A percentile compares a stretch with the other conserved stretches of the same genome.
phyloP scores from a whole-genome alignment of 2,329 filamentous ascomycete species.

The Colletotrichum eremochloae region DNA sequence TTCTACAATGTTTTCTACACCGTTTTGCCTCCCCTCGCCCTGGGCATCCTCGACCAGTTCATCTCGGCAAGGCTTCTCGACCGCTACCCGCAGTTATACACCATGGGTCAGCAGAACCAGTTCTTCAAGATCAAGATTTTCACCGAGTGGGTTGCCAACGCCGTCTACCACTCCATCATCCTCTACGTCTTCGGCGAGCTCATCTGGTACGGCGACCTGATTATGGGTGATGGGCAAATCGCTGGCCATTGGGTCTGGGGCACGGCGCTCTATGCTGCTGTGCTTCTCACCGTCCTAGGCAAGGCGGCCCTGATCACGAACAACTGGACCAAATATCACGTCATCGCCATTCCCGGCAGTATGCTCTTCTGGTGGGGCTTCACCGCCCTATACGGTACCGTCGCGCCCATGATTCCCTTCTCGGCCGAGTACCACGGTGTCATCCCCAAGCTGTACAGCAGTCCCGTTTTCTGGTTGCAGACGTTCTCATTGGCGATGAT shows the following conservation, averaged over 20 bases:
- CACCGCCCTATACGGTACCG: constrained; percentile 86
- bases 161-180: constrained; percentile 94
- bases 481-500: constrained; percentile 82
- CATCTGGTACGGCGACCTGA: constrained; percentile 86
- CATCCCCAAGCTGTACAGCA: constrained; percentile 82
- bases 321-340: constrained; percentile 98
- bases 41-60: constrained; percentile 98
- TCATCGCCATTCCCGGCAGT: constrained; percentile 94
- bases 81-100: constrained; percentile 95
- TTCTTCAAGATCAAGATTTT: constrained; percentile 97
- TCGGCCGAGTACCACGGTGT: constrained; percentile 89
- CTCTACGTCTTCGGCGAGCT: constrained; percentile 88
- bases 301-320: constrained; percentile 96
- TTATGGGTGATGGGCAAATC: constrained; percentile 81
- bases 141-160: constrained; percentile 91
- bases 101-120: constrained; percentile 89
- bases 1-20: constrained; percentile 99
- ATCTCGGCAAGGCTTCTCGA: constrained; percentile 94
- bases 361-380: constrained; percentile 93
- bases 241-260: constrained; percentile 99
- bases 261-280: constrained; percentile 91
- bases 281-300: constrained; percentile 91
- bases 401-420: constrained; percentile 85
- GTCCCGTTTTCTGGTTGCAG: constrained; percentile 92
- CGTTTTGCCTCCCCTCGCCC: constrained; percentile 89